Base-by-base conservation (phyloP, 371 early-diverging fungal species). In the Mucor mucedo region DNA sequence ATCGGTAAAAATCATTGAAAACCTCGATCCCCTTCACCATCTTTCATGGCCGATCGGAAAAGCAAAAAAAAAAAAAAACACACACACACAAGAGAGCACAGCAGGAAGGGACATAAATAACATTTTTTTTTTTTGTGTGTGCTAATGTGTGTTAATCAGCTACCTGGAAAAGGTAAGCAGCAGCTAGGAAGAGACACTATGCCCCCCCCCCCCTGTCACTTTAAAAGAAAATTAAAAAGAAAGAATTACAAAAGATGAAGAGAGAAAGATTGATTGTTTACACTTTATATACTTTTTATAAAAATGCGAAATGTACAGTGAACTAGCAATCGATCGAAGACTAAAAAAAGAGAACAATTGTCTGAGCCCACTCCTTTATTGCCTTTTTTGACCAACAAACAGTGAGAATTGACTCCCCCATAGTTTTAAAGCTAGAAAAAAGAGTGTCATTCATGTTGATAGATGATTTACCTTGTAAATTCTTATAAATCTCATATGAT, bases 291-390 rank as follows among this genome's bases (percentile, higher is more conserved):
- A 47, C 60, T 60, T 60, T 21, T 55, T 54, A 45, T 44, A 41
- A 52, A 52, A 60, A 60, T 60, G 60, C 52, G 60, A n/a, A 52
- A 52, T 52, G 60, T 60, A 52, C 60, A 52, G 21, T 42, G 16
- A 50, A 35, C 38, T 39, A 50, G 60, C 44, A 52, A 60, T 60
- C 60, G 60, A 60, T 60, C 60, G 60, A 30, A 60, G 30, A 9
- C 14, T 0, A 52, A 32, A 4, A 52, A 32, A 4, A 28, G 40
- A 52, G 35, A 35, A 35, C 4, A 8, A 60, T 29, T 60, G 53
- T 60, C 60, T 60, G 60, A 60, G 60, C 60, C 60, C 60, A 52
- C 60, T 52, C 60, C 53, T 60, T 42, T 60, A 52, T 60, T 60
- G 52, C 60, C 60, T 52, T 60, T 32, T 60, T 42, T 39, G 52